Conservation (phyloP, 768 basidiomycete species). For the Artomyces pyxidatus region DNA sequence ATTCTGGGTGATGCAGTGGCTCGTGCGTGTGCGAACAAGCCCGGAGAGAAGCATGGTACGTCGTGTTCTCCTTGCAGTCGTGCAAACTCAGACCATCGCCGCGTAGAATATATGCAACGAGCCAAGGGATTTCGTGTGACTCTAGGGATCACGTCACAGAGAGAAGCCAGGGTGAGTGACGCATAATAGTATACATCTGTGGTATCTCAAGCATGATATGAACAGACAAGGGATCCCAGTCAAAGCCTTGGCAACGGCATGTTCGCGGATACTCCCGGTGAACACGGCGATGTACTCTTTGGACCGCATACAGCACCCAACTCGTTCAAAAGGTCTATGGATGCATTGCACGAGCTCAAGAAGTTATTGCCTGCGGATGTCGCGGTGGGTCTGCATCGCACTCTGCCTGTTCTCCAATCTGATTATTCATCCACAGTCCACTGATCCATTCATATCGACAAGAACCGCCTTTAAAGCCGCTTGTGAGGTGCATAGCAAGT, state of each 20-base stretch:
- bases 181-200: no score
- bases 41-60: slow-evolving; percentile 5
- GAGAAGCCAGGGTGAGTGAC: neutral
- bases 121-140: neutral
- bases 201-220: no score
- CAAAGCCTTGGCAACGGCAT: neutral
- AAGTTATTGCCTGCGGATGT: neutral
- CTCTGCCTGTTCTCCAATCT: neutral
- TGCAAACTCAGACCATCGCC: neutral
- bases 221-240: neutral
- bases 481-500: slow-evolving; percentile 4
- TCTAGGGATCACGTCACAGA: neutral
- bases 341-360: slow-evolving; percentile 1
- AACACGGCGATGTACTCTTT: neutral
- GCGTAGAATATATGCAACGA: neutral
- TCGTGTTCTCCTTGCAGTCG: neutral
- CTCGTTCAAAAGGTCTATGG: slow-evolving; percentile 1
- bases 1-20: slow-evolving; percentile 1
- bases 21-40: neutral
- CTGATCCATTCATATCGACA: neutral
- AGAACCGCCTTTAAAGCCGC: neutral
- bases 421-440: neutral
- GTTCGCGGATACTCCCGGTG: neutral
- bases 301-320: slow-evolving; percentile 4
- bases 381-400: neutral